Percentiles rank a stretch among this genome's conserved stretches.
These are phyloP conservation scores for Brassica cretica DNA, from an alignment of 345 rosid species.

Conservation along the genomic window DNA sequence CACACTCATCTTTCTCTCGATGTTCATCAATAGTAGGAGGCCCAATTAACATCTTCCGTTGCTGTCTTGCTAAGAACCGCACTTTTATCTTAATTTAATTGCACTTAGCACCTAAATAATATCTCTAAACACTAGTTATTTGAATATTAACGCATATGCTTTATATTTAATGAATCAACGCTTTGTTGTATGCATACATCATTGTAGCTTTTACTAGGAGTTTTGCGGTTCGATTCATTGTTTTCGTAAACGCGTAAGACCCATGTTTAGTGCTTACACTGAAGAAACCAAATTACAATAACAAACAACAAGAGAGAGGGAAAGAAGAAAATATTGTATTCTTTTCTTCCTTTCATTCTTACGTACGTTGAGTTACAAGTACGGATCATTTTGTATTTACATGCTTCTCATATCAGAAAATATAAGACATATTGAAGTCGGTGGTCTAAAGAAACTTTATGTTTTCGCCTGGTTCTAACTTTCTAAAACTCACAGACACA, in stretches of 20 bases:
- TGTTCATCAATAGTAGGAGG: constrained; percentile 9
- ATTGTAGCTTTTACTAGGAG: not conserved
- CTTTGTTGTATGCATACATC: constrained; percentile 18
- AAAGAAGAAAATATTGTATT: constrained; percentile 1
- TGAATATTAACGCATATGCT: not conserved
- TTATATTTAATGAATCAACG: not conserved
- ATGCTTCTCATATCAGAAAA: not conserved
- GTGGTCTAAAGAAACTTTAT: constrained; percentile 38
- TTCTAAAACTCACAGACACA: constrained; percentile 15
- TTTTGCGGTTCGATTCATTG: constrained; percentile 18
- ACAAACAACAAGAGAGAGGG: constrained; percentile 14
- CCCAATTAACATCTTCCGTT: constrained; percentile 30
- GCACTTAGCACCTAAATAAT: not conserved
- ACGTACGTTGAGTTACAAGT: not conserved
- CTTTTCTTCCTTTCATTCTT: not conserved
- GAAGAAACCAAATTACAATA: not conserved
- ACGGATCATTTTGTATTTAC: not conserved
- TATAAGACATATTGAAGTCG: constrained; percentile 26
- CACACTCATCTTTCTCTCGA: constrained; percentile 14
- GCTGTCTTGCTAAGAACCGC: constrained; percentile 25
- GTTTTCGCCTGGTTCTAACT: constrained; percentile 3
- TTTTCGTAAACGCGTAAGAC: constrained; percentile 26
- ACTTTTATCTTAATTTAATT: not conserved
- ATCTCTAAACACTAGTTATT: not conserved
- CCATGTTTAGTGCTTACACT: constrained; percentile 24